Base-by-base conservation (phyloP, 345 rosid genomes). In the Euphorbia lathyris region DNA sequence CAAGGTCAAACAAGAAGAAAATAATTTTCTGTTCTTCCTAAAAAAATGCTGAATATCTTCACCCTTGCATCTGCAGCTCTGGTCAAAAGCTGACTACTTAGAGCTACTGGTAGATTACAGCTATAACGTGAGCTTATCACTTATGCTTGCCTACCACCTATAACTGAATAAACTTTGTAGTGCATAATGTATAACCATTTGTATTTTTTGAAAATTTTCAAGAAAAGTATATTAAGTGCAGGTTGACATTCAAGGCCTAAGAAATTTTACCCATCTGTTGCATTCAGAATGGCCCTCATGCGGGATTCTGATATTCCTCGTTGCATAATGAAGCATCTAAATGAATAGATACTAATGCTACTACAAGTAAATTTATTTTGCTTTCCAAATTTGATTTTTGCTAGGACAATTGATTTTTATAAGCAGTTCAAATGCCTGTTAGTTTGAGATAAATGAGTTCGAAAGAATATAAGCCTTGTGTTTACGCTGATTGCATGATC, bases 391-490 rank as follows among this genome's bases (percentile, higher is more conserved):
- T 56, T 72, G 29, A 36, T 60, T 29, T 60, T 20, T 58, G 27
- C 63, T 58, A 6, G 17, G 9, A 9, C 9, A 59, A 30, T 29
- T 16, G 64, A 29, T 17, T 59, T n/a, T 19, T 16, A 14, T 17
- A 16, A 38, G 20, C 40, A 58, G 63, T 16, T 58, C 38, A 58
- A 58, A 27, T 22, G 12, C 7, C n/a, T 60, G 12, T 42, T 23
- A 38, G 42, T 65, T 12, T 7, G 17, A 10, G n/a, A 59, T 9
- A 13, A 30, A 59, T 29, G 22, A 38, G 55, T 69, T 51, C 32
- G 55, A 27, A 59, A 53, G 63, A 43, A 65, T 65, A 50, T 38
- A 59, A 51, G 67, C 65, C 43, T 14, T 20, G 65, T 17, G 32
- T 22, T 11, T 71, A 19, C 19, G 40, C 27, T 69, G 27, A 57